Conservation (phyloP, 345 rosid species). For the Adansonia digitata region DNA sequence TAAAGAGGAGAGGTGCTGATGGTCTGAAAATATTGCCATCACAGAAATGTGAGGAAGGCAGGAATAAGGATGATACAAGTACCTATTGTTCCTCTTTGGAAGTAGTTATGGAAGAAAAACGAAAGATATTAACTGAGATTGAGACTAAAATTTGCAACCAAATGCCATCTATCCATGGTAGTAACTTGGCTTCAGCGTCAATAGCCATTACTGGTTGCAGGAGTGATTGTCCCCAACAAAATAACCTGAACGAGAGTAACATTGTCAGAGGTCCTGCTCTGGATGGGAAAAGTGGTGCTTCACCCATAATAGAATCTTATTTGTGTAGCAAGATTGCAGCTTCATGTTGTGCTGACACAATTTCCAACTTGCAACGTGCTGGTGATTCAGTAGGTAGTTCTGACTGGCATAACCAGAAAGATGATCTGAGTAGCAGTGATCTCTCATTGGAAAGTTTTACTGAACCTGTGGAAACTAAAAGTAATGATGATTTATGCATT, state of each 20-base stretch:
- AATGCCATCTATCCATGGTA: neutral
- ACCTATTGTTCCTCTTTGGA: constrained; percentile 2
- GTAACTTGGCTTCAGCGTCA: constrained; percentile 5
- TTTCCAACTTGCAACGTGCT: constrained; percentile 8
- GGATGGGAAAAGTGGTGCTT: constrained; percentile 18
- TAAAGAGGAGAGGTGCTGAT: neutral
- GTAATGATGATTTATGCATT: constrained; percentile 8
- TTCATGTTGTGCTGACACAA: constrained; percentile 16
- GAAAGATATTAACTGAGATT: constrained; percentile 2
- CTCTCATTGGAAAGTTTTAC: constrained; percentile 20
- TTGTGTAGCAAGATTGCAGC: constrained; percentile 19
- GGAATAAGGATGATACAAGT: constrained; percentile 8
- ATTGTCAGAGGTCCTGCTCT: neutral
- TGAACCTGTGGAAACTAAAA: constrained; percentile 13
- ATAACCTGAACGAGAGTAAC: constrained; percentile 9
- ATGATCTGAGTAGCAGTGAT: constrained; percentile 20
- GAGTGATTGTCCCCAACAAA: neutral
- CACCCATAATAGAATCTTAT: constrained; percentile 23
- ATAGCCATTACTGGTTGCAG: neutral
- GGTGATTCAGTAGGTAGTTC: constrained; percentile 14
- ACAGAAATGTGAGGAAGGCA: constrained; percentile 4
- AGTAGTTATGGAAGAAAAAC: constrained; percentile 12
- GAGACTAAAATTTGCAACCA: neutral
- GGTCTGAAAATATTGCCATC: neutral
- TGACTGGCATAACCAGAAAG: constrained; percentile 12